Conservation (phyloP, 1,139 yeast genomes). For the Saccharomyces uvarum region DNA sequence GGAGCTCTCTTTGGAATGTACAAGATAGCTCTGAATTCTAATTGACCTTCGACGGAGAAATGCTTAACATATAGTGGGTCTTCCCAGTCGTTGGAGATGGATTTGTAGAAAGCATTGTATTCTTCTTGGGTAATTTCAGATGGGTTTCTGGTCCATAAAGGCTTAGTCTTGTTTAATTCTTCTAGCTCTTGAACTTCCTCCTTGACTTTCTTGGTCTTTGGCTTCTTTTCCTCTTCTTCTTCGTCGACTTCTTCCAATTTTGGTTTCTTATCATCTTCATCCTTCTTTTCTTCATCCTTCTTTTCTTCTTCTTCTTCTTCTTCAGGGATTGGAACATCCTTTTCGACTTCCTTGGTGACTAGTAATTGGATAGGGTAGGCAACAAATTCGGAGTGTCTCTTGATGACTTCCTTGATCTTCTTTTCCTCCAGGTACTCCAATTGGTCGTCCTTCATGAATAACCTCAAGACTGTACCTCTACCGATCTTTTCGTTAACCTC, state of each 20-base stretch:
- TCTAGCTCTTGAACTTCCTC: slow-evolving; percentile 85
- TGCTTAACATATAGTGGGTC: slow-evolving; percentile 99
- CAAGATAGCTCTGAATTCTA: slow-evolving; percentile 96
- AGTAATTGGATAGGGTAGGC: slow-evolving; percentile 98
- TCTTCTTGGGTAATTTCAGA: slow-evolving; percentile 96
- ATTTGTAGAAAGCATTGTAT: slow-evolving; percentile 98
- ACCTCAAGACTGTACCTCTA: slow-evolving; percentile 94
- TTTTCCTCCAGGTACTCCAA: slow-evolving; percentile 98
- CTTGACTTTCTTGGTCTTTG: slow-evolving; percentile 73
- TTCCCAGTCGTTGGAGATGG: slow-evolving; percentile 99
- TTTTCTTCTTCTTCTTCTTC: slow-evolving; percentile 41
- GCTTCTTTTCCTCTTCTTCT: neutral
- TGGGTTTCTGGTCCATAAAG: slow-evolving; percentile 99
- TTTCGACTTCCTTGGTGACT: slow-evolving; percentile 97
- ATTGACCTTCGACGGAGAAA: slow-evolving; percentile 99
- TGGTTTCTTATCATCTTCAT: slow-evolving; percentile 53
- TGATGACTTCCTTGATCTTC: slow-evolving; percentile 98
- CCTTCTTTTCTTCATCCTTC: slow-evolving; percentile 48
- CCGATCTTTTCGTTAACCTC: slow-evolving; percentile 75
- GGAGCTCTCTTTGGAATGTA: slow-evolving; percentile 99
- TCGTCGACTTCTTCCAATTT: slow-evolving; percentile 32
- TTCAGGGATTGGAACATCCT: slow-evolving; percentile 78
- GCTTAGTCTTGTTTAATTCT: slow-evolving; percentile 98
- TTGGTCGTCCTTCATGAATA: slow-evolving; percentile 98
- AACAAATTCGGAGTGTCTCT: slow-evolving; percentile 99